Base-by-base conservation (phyloP, 2,329 filamentous ascomycete species). In the Chrysoporthe austroafricana region DNA sequence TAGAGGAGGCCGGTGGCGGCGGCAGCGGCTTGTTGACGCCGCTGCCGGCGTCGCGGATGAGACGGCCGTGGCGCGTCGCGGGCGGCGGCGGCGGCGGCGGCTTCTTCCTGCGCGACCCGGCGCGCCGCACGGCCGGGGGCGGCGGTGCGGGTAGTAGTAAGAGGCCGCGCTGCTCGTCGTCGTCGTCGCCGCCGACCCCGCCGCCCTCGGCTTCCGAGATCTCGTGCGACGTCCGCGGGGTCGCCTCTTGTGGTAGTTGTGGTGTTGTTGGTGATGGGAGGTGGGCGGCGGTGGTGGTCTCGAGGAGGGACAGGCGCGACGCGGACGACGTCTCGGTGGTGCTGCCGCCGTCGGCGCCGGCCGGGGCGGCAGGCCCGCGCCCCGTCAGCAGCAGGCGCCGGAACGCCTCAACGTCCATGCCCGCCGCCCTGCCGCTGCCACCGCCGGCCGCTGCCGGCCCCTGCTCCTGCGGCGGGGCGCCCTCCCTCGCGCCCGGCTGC, bases 351-450 rank as follows among this genome's bases (percentile, higher is more conserved):
- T 81, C 76, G 63, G 67, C 71, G 62, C 66, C 63, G 11, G 71
- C 43, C 42, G 75, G 73, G 5, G 75, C 69, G 43, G 74, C 72
- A 70, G 74, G 77, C 69, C 86, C 76, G 73, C 88, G 87, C 26
- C 92, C 92, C 0, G 91, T 96, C 80, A 96, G 83, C 60, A 96
- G 83, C 69, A 96, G 79, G 68, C 90, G 85, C 74, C 89, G 90
- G 79, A 96, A 96, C 8, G 91, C 89, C 74, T 93, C 88, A 0
- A 95, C 92, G 74, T 96, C 91, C 70, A 95, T 78, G 0, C 87
- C 84, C 21, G 77, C 79, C 71, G 9, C 79, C 73, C 75, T 80
- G 63, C 54, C 1, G 67, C 11, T 13, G 32, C 34, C 34, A 2
- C 5, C 21, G 36, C 36, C 56, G 26, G 54, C 32, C 26, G 32